These are phyloP conservation scores for Parmelia sp. DNA, from an alignment of 495 filamentous ascomycete genomes.

Conservation along the genomic window DNA sequence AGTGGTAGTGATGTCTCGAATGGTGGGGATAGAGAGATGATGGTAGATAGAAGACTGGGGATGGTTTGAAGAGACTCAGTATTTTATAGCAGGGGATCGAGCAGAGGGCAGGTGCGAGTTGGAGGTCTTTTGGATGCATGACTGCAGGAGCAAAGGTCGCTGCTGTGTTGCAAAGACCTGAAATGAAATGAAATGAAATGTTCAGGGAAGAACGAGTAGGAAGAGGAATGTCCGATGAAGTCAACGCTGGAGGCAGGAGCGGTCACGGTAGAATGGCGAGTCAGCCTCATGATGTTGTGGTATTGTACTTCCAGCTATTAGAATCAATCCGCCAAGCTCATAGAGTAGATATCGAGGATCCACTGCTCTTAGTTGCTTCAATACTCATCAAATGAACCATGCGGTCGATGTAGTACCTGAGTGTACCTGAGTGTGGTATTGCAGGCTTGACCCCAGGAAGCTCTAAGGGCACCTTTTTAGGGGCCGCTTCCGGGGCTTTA, in stretches of 20 bases:
- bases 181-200: background rate
- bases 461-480: too few relatives aligned
- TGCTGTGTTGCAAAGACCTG: background rate
- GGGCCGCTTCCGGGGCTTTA: too few relatives aligned
- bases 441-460: too few relatives aligned
- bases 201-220: background rate
- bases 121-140: background rate
- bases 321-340: too few relatives aligned
- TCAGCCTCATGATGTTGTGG: background rate
- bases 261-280: background rate
- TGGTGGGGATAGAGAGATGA: background rate
- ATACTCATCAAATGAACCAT: too few relatives aligned
- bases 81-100: too few relatives aligned
- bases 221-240: background rate
- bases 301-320: too few relatives aligned
- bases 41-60: background rate
- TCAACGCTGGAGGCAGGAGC: background rate
- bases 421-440: too few relatives aligned
- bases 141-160: background rate
- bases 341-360: too few relatives aligned
- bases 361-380: too few relatives aligned
- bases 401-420: too few relatives aligned
- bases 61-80: background rate
- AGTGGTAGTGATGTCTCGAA: background rate
- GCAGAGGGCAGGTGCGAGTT: too few relatives aligned